Base-by-base conservation (phyloP, 1,284 basidiomycete genomes). In the Paramarasmius palmivorus region DNA sequence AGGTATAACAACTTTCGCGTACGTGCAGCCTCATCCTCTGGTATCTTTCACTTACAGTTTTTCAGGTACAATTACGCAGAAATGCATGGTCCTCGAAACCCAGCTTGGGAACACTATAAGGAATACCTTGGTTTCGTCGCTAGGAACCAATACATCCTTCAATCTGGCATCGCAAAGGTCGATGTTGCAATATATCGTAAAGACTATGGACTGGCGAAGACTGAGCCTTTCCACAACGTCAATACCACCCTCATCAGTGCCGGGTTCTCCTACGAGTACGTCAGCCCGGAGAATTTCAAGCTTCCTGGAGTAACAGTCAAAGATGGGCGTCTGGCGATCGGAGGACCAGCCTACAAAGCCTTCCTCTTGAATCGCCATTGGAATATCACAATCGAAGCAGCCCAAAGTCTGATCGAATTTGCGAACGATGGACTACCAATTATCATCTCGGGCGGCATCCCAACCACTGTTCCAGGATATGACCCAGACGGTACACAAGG, bases 281-380 rank as follows among this genome's bases (percentile, higher is more conserved):
- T 58, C 40, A 61, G 59, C 19, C 57, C 57, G 6, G 59, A 61
- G 36, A 61, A 61, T 34, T 25, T 61, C 17, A 57, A 58, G 39
- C 59, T 58, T 42, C 59, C 57, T 8, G 59, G 59, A 4, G 55
- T 57, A 15, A 55, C 53, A 7, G 59, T 61, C 26, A 35, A 51
- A 35, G 36, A 55, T 34, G 49, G 51, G n/a, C 57, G 57, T 2
- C 57, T 61, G 29, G 53, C 57, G 3, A 12, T 49, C 10, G 23
- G 26, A 29, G 59, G 59, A 19, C 59, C 59, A 10, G 59, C 59
- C 1, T 61, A 61, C 19, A 61, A 61, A 41, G 59, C 59, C n/a
- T 57, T 58, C 20, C 38, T 61, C 15, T 39, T 61, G 12, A 54
- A 53, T 40, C 53, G 52, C 10, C 37, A 25, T 32, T 41, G 49